Percentiles rank a stretch among this genome's conserved stretches.
Conservation (phyloP, 176 grass and related monocot species). For the Aechmea fasciata region DNA sequence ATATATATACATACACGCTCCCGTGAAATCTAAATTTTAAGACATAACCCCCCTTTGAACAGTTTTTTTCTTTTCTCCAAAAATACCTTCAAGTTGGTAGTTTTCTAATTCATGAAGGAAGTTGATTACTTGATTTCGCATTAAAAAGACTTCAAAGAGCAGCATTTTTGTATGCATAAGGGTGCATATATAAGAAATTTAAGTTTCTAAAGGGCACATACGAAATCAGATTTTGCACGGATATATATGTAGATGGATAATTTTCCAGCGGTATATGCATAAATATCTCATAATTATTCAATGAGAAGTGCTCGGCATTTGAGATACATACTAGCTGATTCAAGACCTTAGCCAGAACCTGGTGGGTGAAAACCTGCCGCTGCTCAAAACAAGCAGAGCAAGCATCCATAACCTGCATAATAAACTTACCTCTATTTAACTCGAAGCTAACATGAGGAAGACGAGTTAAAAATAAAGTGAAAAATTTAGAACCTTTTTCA, state of each 20-base stretch:
- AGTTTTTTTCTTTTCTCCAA: too few species aligned
- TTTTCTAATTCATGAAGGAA: too few species aligned
- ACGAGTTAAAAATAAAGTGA: conserved; percentile 5
- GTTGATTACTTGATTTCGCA: too few species aligned
- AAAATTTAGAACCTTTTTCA: conserved; percentile 59
- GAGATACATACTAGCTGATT: conserved; percentile 68
- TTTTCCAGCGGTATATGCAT: background rate
- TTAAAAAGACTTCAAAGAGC: too few species aligned
- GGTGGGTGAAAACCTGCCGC: conserved; percentile 71
- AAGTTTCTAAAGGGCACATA: too few species aligned
- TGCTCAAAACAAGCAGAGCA: conserved; percentile 88
- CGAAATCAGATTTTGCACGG: too few species aligned
- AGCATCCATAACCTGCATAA: conserved; percentile 73
- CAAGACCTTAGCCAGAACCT: conserved; percentile 84
- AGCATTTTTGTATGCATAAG: too few species aligned
- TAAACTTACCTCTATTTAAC: conserved; percentile 14
- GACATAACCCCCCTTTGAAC: too few species aligned
- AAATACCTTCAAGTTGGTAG: too few species aligned
- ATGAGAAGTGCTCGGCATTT: conserved; percentile 16
- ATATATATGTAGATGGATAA: background rate
- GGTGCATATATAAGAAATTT: too few species aligned
- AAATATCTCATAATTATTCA: background rate
- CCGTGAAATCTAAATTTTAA: background rate
- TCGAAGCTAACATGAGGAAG: background rate
- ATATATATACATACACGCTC: too few species aligned